Percentiles rank a stretch among this genome's conserved stretches.
Evolutionary conservation across 495 filamentous ascomycete genomes (phyloP).

Genomic region (Glonium stellatum): DNA sequence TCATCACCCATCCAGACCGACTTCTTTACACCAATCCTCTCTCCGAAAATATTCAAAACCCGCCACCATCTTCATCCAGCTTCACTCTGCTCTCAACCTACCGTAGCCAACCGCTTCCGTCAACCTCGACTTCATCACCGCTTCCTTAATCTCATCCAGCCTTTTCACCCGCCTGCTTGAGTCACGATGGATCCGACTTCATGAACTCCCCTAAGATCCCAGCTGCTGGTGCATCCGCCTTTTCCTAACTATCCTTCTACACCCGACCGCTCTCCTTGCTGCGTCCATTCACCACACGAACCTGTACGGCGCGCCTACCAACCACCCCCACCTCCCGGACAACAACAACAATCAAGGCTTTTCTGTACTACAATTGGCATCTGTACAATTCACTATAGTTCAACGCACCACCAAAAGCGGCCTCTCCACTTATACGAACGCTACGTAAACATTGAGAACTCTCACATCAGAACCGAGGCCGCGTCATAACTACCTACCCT

Average conservation of each 20-base stretch:
- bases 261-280: not conserved
- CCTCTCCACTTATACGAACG: not conserved
- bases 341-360: not conserved
- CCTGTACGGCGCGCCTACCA: not conserved
- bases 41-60: not conserved
- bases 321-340: not conserved
- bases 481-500: conserved; percentile 1
- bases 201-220: not conserved
- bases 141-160: not conserved
- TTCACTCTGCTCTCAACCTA: not conserved
- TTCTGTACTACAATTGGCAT: not conserved
- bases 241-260: not conserved
- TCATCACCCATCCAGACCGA: too few species aligned
- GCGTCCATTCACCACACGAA: not conserved
- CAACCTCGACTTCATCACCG: not conserved
- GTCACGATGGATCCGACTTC: not conserved
- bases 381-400: not conserved
- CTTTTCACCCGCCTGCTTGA: not conserved
- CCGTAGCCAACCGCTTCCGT: not conserved
- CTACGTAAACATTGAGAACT: not conserved
- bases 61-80: not conserved
- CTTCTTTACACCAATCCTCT: too few species aligned
- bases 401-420: not conserved
- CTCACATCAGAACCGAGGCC: conserved; percentile 5
- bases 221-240: not conserved